Evolutionary conservation across 1,139 yeast species (phyloP), one percentile per base, ranked within the genome.

Genomic region (Diutina siamensis): DNA sequence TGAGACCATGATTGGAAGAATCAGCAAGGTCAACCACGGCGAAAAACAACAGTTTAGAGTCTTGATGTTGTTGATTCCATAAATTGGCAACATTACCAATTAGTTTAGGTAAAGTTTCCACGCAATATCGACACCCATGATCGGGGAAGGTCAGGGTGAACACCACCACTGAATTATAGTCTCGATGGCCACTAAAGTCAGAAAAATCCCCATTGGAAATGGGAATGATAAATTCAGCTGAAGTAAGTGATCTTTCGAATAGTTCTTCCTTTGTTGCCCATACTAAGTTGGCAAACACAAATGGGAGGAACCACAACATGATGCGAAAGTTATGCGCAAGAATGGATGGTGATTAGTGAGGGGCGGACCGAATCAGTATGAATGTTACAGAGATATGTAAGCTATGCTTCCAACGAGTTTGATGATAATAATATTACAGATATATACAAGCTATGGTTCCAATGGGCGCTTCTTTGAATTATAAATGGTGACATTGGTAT

Each of bases 11-110:
- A 44, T 70, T 64, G 9, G 64, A 53, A 32, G 67, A 64, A 35
- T 70, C 67, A 2, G 60, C 57, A 21, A 77, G 71, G 51, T 83
- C 89, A 13, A 76, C 68, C 44, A 64, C 64, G 27, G 69, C 63
- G 53, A 81, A 76, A 51, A 68, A 67, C 7, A 78, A 62, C 34
- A 62, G 58, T 47, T 65, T 57, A 32, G 63, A 50, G 4, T 59
- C 58, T 2, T 68, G 64, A 51, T 74, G 65, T 49, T 77, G 75
- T 2, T 54, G 47, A 44, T 61, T 57, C 62, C 78, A 76, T 1
- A 76, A 62, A 1, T 53, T 54, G 1, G 79, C 64, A 1, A 75
- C 76, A 40, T 57, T 55, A 3, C 65, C 56, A 45, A 68, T 61
- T 4, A 70, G 59, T 0, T 65, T 63, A 38, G 65, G 65, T 48